These are phyloP conservation scores for Debaryomyces castellii DNA, from an alignment of 805 yeast genomes.

Conservation along the genomic window DNA sequence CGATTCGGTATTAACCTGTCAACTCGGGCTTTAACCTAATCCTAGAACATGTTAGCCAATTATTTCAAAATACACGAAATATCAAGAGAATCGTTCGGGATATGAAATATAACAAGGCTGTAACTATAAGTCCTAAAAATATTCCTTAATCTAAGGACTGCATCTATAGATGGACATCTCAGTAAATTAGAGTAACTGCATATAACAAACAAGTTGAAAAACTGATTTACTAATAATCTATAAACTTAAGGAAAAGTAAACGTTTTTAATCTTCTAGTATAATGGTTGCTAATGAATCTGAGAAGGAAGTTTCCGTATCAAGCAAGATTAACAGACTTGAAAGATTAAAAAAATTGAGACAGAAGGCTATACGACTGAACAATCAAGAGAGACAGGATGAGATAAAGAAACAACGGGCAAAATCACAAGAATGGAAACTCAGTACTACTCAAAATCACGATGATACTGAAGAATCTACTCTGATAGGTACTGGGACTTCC, in stretches of 20 bases:
- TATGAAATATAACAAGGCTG: not conserved
- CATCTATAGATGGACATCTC: not conserved
- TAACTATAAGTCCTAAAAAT: too few species aligned
- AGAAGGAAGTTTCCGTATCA: not conserved
- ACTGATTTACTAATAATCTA: not conserved
- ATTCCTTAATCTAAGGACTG: too few species aligned
- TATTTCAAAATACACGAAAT: too few species aligned
- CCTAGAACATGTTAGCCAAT: not conserved
- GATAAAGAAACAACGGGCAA: constrained; percentile 12
- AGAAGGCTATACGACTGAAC: constrained; percentile 15
- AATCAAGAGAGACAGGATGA: constrained; percentile 16
- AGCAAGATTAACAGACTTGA: constrained; percentile 4
- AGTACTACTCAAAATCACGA: constrained; percentile 21
- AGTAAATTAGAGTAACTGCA: not conserved
- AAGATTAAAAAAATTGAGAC: constrained; percentile 15
- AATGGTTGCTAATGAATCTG: not conserved
- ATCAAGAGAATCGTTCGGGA: too few species aligned
- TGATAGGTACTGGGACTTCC: constrained; percentile 5
- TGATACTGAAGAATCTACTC: constrained; percentile 35
- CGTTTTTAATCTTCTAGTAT: not conserved
- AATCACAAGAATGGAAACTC: constrained; percentile 9
- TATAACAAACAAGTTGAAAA: not conserved
- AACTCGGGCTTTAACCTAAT: not conserved
- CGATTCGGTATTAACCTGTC: not conserved
- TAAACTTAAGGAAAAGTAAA: not conserved